Percentiles rank a stretch among this genome's conserved stretches.
phyloP scores from a whole-genome alignment of 2,329 filamentous ascomycete species.

The Aspergillus japonicus region DNA sequence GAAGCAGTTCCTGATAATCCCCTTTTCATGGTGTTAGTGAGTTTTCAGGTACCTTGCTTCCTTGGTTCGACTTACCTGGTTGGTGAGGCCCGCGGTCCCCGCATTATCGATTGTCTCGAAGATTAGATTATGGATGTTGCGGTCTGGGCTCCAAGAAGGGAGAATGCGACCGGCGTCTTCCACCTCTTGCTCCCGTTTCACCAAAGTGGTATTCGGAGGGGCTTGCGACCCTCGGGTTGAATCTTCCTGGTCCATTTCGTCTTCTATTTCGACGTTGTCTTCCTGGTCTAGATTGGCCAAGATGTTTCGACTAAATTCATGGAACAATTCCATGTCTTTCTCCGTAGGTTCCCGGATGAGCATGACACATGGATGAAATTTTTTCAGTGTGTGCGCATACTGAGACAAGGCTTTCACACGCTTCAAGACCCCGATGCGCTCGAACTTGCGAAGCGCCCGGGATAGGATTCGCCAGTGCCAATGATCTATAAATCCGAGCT shows the following conservation, averaged over 20 bases:
- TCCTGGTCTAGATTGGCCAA: slow-evolving; percentile 29
- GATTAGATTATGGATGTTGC: slow-evolving; percentile 52
- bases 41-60: not conserved
- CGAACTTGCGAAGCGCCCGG: slow-evolving; percentile 46
- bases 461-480: slow-evolving; percentile 45
- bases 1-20: slow-evolving; percentile 44
- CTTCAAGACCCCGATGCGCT: slow-evolving; percentile 46
- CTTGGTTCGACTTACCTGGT: slow-evolving; percentile 35
- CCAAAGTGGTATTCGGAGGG: slow-evolving; percentile 18
- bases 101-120: slow-evolving; percentile 49
- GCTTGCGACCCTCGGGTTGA: slow-evolving; percentile 8
- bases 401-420: slow-evolving; percentile 45
- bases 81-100: slow-evolving; percentile 52
- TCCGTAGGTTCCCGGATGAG: slow-evolving; percentile 43
- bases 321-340: slow-evolving; percentile 41
- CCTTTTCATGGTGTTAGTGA: slow-evolving; percentile 20
- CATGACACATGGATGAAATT: slow-evolving; percentile 44
- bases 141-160: slow-evolving; percentile 57
- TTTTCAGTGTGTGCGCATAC: slow-evolving; percentile 36
- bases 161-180: slow-evolving; percentile 39
- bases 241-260: slow-evolving; percentile 34
- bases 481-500: slow-evolving; percentile 41
- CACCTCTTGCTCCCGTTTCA: slow-evolving; percentile 24
- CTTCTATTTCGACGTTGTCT: slow-evolving; percentile 34
- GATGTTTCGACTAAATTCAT: slow-evolving; percentile 34